Conservation (phyloP, 2,329 filamentous ascomycete species). For the Acephala macrosclerotiorum region DNA sequence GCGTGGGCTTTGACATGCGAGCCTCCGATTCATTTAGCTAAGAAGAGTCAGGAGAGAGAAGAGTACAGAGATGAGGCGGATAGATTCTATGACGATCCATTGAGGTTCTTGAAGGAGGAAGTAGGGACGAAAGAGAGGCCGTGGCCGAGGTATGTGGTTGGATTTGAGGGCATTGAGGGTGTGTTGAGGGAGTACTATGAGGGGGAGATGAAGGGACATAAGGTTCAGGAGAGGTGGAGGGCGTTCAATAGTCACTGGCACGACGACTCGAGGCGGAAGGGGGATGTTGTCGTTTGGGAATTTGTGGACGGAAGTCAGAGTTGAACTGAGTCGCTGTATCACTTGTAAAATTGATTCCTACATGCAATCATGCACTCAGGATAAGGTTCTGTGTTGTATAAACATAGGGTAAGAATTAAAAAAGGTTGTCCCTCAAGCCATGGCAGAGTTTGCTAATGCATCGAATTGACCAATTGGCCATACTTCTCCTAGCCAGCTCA, state of each 20-base stretch:
- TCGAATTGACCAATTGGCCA: too few species aligned
- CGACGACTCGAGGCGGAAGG: slow-evolving; percentile 65
- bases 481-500: too few species aligned
- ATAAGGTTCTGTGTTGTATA: too few species aligned
- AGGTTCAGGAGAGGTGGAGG: slow-evolving; percentile 58
- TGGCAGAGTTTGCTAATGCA: too few species aligned
- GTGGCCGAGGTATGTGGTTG: slow-evolving; percentile 65
- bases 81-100: slow-evolving; percentile 78
- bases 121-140: slow-evolving; percentile 43
- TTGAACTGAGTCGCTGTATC: too few species aligned
- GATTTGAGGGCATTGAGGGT: slow-evolving; percentile 64
- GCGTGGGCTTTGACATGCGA: slow-evolving; percentile 92
- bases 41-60: slow-evolving; percentile 66
- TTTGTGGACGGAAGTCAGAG: slow-evolving; percentile 34
- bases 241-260: slow-evolving; percentile 68
- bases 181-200: slow-evolving; percentile 53
- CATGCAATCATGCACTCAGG: too few species aligned
- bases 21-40: slow-evolving; percentile 74
- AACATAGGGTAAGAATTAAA: too few species aligned
- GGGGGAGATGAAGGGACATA: slow-evolving; percentile 52
- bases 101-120: slow-evolving; percentile 57
- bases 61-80: slow-evolving; percentile 89
- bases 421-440: too few species aligned
- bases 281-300: slow-evolving; percentile 67
- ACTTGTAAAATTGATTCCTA: too few species aligned